Base-by-base conservation (phyloP, 345 rosid species). In the Tarenaya hassleriana region DNA sequence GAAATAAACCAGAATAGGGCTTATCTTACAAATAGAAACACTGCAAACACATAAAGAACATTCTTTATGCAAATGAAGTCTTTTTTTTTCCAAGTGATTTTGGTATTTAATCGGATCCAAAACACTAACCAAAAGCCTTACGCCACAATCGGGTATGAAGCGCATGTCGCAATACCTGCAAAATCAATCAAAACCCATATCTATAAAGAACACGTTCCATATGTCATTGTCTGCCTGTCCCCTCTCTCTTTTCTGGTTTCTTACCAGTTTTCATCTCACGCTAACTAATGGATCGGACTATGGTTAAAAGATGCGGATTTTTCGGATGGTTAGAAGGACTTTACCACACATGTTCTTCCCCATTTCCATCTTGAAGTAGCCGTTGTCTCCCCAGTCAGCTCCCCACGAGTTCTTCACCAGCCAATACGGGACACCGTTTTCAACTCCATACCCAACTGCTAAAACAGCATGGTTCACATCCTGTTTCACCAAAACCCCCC, bases 271-370 rank as follows among this genome's bases (percentile, higher is more conserved):
- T 45, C 9, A 17, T 18, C 37, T 1, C 24, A 45, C 11, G n/a
- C n/a, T n/a, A n/a, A n/a, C n/a, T n/a, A n/a, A n/a, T n/a, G n/a
- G n/a, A n/a, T n/a, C n/a, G n/a, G n/a, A n/a, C n/a, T 45, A 50
- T 16, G 16, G 15, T 46, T 19, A 29, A 16, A 31, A 8, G 16
- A 17, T 2, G 21, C 16, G 32, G 41, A 11, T 41, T 51, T 42
- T 40, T 39, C 34, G 8, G 14, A 66, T 16, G 14, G 42, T 55
- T 50, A 21, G 16, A 63, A n/a, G n/a, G 32, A 60, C 58, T 95
- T 77, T 69, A 91, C 98, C 98, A 58, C 98, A 82, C 96, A 87
- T 91, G 81, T 87, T 91, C 67, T 82, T 87, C 38, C 96, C 96
- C 77, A 81, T 17, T 60, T 82, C 94, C 94, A 88, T 88, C 81